Conservation (phyloP, 2,329 filamentous ascomycete species). For the Talaromyces sp. region DNA sequence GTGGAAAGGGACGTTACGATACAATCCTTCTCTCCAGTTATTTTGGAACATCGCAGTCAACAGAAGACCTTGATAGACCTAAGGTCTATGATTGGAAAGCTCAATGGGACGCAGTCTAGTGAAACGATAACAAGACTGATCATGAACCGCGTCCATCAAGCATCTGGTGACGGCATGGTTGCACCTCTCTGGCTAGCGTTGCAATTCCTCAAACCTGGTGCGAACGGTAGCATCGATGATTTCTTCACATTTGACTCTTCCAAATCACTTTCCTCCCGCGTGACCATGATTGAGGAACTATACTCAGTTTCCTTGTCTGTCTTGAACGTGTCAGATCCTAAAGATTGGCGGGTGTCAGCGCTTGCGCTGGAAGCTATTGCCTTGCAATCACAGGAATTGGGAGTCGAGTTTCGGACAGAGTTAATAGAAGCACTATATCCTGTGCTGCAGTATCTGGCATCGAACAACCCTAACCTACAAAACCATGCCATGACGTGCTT, state of each 20-base stretch:
- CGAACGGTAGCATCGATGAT: constrained; percentile 55
- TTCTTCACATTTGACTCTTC: constrained; percentile 55
- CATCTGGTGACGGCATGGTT: constrained; percentile 55
- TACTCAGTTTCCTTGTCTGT: constrained; percentile 38
- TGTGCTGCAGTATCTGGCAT: constrained; percentile 80
- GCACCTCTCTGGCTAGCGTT: constrained; percentile 77
- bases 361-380: constrained; percentile 77
- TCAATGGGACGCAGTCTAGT: constrained; percentile 41
- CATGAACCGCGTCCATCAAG: constrained; percentile 57
- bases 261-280: constrained; percentile 19
- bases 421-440: constrained; percentile 90
- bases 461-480: constrained; percentile 61
- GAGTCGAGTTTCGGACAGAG: constrained; percentile 69
- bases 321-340: constrained; percentile 31
- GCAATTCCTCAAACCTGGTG: constrained; percentile 55
- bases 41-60: constrained; percentile 63
- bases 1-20: constrained; percentile 19
- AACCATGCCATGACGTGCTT: constrained; percentile 77
- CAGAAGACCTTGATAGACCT: constrained; percentile 59
- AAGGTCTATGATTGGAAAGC: constrained; percentile 53
- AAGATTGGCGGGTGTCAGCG: constrained; percentile 69
- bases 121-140: constrained; percentile 58
- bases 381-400: constrained; percentile 64
- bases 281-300: constrained; percentile 39
- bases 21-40: constrained; percentile 52